phyloP scores from a whole-genome alignment of 306 rosid species.

The Sesbania bispinosa region DNA sequence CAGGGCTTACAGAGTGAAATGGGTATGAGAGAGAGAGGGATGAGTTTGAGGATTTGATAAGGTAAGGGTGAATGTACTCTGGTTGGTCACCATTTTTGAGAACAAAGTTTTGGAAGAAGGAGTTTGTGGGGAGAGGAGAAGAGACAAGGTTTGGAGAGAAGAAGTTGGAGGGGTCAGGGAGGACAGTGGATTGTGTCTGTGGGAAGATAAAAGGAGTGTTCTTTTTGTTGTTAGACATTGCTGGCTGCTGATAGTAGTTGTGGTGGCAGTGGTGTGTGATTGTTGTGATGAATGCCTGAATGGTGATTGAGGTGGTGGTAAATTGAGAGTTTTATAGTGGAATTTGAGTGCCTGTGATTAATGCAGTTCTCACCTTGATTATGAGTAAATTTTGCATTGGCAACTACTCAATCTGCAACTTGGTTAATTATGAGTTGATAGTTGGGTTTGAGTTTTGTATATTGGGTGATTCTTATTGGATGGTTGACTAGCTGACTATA shows the following conservation, averaged over 20 bases:
- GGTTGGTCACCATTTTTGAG: conserved; percentile 78
- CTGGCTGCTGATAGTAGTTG: background rate
- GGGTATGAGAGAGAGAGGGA: conserved; percentile 73
- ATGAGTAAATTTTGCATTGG: background rate
- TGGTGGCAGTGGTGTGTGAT: background rate
- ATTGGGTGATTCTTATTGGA: background rate
- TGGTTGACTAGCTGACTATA: background rate
- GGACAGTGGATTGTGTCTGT: conserved; percentile 49
- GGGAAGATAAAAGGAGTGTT: conserved; percentile 63
- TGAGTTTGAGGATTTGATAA: conserved; percentile 57
- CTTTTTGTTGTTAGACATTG: background rate
- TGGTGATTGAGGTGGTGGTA: background rate
- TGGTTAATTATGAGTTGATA: background rate
- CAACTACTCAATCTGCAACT: conserved; percentile 5
- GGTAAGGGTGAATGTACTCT: conserved; percentile 85
- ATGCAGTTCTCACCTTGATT: background rate
- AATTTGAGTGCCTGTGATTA: background rate
- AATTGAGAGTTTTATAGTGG: background rate
- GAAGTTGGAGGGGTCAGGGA: conserved; percentile 88
- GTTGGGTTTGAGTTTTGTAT: background rate
- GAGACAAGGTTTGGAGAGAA: conserved; percentile 56
- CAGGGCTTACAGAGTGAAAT: conserved; percentile 36
- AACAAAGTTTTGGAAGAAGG: conserved; percentile 83
- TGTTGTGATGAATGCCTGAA: background rate
- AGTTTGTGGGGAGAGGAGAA: conserved; percentile 80